These are phyloP conservation scores for Lyophyllum atratum DNA, from an alignment of 768 basidiomycete species.

Conservation along the genomic window DNA sequence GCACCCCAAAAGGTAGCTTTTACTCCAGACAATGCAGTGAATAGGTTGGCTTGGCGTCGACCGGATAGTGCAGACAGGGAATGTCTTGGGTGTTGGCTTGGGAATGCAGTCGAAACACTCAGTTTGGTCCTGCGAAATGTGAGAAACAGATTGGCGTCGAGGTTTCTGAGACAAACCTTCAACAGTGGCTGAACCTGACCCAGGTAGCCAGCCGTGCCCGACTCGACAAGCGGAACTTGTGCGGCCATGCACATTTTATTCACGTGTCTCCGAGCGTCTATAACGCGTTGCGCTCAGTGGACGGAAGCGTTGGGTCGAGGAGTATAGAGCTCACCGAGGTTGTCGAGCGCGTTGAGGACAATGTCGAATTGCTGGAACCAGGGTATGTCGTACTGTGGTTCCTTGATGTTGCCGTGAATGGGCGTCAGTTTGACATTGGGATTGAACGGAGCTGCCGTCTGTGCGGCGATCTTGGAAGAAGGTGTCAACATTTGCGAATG, in stretches of 20 bases:
- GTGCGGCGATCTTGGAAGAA: conserved; percentile 68
- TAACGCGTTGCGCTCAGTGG: not conserved
- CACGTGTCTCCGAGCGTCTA: conserved; percentile 93
- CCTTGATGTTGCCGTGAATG: conserved; percentile 95
- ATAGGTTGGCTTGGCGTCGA: conserved; percentile 97
- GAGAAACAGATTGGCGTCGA: not conserved
- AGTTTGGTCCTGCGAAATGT: conserved; percentile 62
- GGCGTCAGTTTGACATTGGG: conserved; percentile 86
- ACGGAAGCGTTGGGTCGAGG: not conserved
- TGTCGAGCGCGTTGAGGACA: conserved; percentile 95
- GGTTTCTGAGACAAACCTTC: conserved; percentile 53
- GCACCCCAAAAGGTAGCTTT: conserved; percentile 92
- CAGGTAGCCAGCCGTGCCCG: conserved; percentile 94
- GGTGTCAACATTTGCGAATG: not conserved
- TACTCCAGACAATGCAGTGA: conserved; percentile 99
- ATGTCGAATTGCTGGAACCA: conserved; percentile 94
- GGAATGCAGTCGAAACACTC: conserved; percentile 98
- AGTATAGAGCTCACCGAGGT: conserved; percentile 67
- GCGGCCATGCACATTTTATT: conserved; percentile 98
- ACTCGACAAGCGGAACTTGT: conserved; percentile 88
- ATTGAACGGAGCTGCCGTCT: conserved; percentile 82
- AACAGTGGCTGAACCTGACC: conserved; percentile 95
- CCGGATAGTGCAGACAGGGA: conserved; percentile 97
- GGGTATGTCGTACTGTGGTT: conserved; percentile 80
- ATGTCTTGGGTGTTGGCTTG: conserved; percentile 91